These are phyloP conservation scores for Moesziomyces globuligerus DNA, from an alignment of 1,284 basidiomycete genomes.

Conservation along the genomic window DNA sequence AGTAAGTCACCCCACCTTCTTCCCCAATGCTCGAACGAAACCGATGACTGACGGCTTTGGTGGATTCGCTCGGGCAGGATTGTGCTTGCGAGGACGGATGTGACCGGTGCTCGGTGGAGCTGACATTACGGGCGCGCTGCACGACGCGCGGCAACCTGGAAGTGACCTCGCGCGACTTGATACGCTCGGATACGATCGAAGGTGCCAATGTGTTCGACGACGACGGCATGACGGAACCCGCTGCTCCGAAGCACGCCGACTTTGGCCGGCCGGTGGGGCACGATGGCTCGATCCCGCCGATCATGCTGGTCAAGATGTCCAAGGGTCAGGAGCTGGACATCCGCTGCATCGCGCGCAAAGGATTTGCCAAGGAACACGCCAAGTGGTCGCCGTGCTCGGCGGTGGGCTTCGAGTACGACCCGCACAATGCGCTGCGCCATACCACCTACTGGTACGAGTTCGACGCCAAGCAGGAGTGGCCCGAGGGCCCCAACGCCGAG, in stretches of 20 bases:
- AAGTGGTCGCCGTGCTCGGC: constrained; percentile 99
- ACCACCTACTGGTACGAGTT: constrained; percentile 94
- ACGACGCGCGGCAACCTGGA: constrained; percentile 75
- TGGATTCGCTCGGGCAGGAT: constrained; percentile 72
- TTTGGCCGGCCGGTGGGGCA: constrained; percentile 90
- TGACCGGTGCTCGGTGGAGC: constrained; percentile 80
- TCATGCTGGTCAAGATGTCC: constrained; percentile 89
- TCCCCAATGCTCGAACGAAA: neutral
- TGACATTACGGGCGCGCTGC: constrained; percentile 79
- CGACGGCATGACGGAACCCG: constrained; percentile 47
- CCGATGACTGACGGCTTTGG: neutral
- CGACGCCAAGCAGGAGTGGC: constrained; percentile 66
- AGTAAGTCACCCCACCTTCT: constrained; percentile 31
- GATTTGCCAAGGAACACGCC: constrained; percentile 96
- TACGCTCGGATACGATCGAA: constrained; percentile 56
- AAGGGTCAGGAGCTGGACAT: constrained; percentile 92
- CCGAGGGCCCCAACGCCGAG: constrained; percentile 59
- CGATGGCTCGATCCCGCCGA: constrained; percentile 68
- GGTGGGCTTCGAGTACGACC: constrained; percentile 97
- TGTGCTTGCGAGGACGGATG: constrained; percentile 84
- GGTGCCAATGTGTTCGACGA: constrained; percentile 48
- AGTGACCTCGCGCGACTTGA: constrained; percentile 74
- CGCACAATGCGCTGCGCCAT: constrained; percentile 94
- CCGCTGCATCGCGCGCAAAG: constrained; percentile 93
- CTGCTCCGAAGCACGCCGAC: constrained; percentile 69